These are phyloP conservation scores for Echinochloa phyllopogon DNA, from an alignment of 176 grass and related monocot species.

Conservation along the genomic window DNA sequence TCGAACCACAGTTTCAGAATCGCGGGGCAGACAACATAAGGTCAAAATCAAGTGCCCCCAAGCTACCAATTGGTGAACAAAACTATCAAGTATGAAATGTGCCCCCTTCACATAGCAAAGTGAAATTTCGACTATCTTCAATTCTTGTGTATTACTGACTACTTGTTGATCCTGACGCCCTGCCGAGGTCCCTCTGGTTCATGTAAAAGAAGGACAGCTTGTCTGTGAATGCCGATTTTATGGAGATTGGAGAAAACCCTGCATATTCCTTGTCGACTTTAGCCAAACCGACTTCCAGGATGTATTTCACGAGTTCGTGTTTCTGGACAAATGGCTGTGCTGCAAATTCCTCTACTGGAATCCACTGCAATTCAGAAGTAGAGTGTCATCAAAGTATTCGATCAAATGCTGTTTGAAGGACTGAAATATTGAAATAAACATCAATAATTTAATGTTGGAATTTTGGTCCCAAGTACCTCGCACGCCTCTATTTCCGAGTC, in stretches of 20 bases:
- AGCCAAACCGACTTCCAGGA: slow-evolving; percentile 71
- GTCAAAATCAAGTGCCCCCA: slow-evolving; percentile 22
- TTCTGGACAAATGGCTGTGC: slow-evolving; percentile 83
- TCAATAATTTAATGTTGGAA: background rate
- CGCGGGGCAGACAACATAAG: background rate
- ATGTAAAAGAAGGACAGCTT: slow-evolving; percentile 64
- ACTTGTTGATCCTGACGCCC: slow-evolving; percentile 35
- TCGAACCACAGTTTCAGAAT: background rate
- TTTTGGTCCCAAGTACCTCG: slow-evolving; percentile 53
- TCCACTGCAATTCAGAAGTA: slow-evolving; percentile 70
- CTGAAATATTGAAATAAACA: background rate
- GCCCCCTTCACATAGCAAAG: background rate
- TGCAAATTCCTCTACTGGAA: slow-evolving; percentile 83
- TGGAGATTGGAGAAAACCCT: slow-evolving; percentile 71
- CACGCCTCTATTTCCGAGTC: slow-evolving; percentile 94
- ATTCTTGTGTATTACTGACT: slow-evolving; percentile 29
- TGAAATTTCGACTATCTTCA: background rate
- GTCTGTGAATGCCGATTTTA: slow-evolving; percentile 74
- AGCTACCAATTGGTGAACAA: background rate
- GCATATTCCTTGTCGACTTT: slow-evolving; percentile 69
- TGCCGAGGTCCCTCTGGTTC: slow-evolving; percentile 68
- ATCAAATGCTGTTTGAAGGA: background rate
- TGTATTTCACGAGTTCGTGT: slow-evolving; percentile 83
- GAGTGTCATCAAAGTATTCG: background rate
- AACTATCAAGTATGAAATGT: slow-evolving; percentile 19